Conservation (phyloP, 2,329 filamentous ascomycete genomes). For the Penicillium janthinellum region DNA sequence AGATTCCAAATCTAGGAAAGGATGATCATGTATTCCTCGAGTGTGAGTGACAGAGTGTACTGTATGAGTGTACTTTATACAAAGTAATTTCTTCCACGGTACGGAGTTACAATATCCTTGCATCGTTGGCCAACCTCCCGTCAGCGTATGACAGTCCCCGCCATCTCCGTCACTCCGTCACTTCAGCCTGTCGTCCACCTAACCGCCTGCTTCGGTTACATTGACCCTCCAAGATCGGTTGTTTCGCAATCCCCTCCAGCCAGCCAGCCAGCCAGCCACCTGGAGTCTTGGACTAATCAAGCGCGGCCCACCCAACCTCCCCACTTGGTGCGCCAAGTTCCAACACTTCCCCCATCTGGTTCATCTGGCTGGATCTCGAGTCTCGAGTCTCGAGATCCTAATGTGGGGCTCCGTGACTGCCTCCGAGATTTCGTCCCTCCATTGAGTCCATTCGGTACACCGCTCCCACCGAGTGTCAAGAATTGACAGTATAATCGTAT, state of each 20-base stretch:
- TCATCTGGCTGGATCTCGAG: constrained; percentile 20
- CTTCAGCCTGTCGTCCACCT: not conserved
- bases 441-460: constrained; percentile 16
- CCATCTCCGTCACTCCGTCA: not conserved
- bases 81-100: too few species aligned
- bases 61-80: too few species aligned
- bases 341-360: constrained; percentile 3
- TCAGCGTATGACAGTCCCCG: constrained; percentile 1
- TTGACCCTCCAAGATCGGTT: constrained; percentile 1
- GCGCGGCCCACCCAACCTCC: not conserved
- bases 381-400: constrained; percentile 4
- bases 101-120: constrained; percentile 10
- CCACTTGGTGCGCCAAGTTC: constrained; percentile 14
- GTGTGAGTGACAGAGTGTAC: too few species aligned
- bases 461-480: constrained; percentile 14
- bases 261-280: constrained; percentile 6
- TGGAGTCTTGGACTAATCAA: not conserved
- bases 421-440: constrained; percentile 15
- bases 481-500: constrained; percentile 1
- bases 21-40: too few species aligned
- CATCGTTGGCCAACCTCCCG: not conserved
- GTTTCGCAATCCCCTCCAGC: constrained; percentile 16
- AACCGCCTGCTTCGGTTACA: not conserved
- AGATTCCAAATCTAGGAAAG: too few species aligned
- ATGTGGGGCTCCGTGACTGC: constrained; percentile 16